Evolutionary conservation across 257 asterid species (phyloP), one percentile per base, ranked within the genome.

Genomic region (Striga asiatica): DNA sequence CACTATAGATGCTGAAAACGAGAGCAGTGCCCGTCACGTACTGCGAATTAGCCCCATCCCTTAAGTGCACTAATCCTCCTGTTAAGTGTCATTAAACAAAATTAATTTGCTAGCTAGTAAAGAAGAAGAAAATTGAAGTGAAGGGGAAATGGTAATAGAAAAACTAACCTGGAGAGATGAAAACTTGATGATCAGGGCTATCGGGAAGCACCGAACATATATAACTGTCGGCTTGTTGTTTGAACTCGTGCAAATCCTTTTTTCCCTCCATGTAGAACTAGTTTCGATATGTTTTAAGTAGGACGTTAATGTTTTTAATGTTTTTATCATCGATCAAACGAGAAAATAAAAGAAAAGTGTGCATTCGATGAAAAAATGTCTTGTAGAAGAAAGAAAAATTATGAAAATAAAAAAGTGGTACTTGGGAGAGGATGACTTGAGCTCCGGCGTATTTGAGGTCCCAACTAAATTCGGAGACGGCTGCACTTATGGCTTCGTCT

Each of bases 1-100:
- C 95, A 38, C 89, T 65, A 38, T 88, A 85, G n/a, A 50, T 72
- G 20, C 75, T 78, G 32, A 85, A 67, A 24, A 85, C 70, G 60
- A 88, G 76, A 13, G 94, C 94, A 7, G 86, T 48, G 50, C 74
- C 64, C 0, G 97, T 80, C 0, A 78, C 97, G 7, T 88, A 85
- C 56, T 88, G 95, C 14, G 84, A n/a, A 59, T 88, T 88, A 2
- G 97, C 95, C 46, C 94, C 97, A 29, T 82, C 95, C 72, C 95
- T 71, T 3, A 78, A 54, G 78, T 82, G 79, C 37, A 88, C 25
- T 73, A 81, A 0, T 19, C 95, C 95, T 11, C 93, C 93, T 83
- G 62, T 46, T 50, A 3, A 52, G 23, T 27, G 46, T 43, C 27
- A 9, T 5, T 5, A 38, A 20, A 8, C 49, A 42, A 42, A 42